Evolutionary conservation across 345 rosid genomes (phyloP).

Genomic region (Cardamine resedifolia): DNA sequence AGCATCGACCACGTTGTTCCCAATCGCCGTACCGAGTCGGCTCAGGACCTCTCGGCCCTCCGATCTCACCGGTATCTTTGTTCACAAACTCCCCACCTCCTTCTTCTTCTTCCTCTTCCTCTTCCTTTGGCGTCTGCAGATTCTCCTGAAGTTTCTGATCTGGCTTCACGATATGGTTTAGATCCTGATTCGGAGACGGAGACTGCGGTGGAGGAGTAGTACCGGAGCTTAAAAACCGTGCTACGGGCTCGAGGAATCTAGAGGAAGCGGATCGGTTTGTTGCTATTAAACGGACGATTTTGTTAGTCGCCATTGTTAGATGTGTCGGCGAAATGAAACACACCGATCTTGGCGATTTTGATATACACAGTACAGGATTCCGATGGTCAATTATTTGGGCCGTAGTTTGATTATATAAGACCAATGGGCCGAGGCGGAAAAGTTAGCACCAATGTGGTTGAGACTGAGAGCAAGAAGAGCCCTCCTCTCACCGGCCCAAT

Average conservation of each 20-base stretch:
- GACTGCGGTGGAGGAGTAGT: slow-evolving; percentile 18
- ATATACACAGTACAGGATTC: background rate
- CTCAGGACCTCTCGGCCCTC: slow-evolving; percentile 85
- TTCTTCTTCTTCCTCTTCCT: slow-evolving; percentile 29
- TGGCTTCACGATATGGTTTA: slow-evolving; percentile 14
- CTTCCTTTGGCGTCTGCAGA: slow-evolving; percentile 9
- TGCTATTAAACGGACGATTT: slow-evolving; percentile 20
- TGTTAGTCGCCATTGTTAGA: slow-evolving; percentile 33
- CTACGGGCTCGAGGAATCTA: slow-evolving; percentile 24
- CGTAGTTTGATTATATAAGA: background rate
- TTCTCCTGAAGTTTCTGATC: slow-evolving; percentile 36
- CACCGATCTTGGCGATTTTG: background rate
- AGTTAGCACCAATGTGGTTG: background rate
- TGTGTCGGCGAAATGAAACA: background rate
- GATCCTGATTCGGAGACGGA: slow-evolving; percentile 8
- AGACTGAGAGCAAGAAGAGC: background rate
- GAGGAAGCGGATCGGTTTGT: slow-evolving; percentile 20
- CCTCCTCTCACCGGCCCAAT: background rate
- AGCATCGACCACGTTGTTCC: slow-evolving; percentile 93
- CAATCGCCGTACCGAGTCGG: slow-evolving; percentile 97
- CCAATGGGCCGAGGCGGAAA: background rate
- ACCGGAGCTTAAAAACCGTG: slow-evolving; percentile 30
- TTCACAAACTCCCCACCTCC: slow-evolving; percentile 52
- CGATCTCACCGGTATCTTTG: slow-evolving; percentile 75
- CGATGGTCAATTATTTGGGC: background rate